These are phyloP conservation scores for Cadophora luteo-olivacea DNA, from an alignment of 2,329 filamentous ascomycete species.

Conservation along the genomic window DNA sequence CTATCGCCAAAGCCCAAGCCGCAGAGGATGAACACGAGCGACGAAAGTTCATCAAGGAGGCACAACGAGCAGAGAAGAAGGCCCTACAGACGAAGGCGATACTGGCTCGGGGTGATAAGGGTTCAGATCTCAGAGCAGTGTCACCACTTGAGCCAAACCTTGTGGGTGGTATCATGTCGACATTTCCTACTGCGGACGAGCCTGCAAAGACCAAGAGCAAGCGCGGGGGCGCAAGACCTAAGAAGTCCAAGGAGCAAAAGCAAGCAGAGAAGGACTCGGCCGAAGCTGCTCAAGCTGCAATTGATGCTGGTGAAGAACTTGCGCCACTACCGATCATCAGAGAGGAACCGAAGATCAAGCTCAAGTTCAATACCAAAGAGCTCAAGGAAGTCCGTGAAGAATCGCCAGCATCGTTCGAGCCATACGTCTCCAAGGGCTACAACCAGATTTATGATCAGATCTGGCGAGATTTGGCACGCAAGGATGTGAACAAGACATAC, in stretches of 20 bases:
- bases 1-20: conserved; percentile 77
- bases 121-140: conserved; percentile 68
- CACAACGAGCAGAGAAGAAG: conserved; percentile 90
- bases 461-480: conserved; percentile 91
- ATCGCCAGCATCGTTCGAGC: conserved; percentile 46
- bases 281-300: conserved; percentile 83
- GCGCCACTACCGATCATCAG: conserved; percentile 54
- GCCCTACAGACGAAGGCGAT: conserved; percentile 88
- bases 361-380: conserved; percentile 60
- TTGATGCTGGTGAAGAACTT: conserved; percentile 79
- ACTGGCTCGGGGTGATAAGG: conserved; percentile 86
- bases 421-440: conserved; percentile 88
- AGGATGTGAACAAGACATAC: conserved; percentile 91
- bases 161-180: conserved; percentile 84
- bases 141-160: conserved; percentile 79
- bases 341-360: conserved; percentile 59
- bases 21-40: conserved; percentile 84
- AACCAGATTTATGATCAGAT: conserved; percentile 98
- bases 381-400: conserved; percentile 52
- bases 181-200: conserved; percentile 68
- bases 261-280: conserved; percentile 82
- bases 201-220: conserved; percentile 58
- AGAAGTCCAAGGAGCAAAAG: conserved; percentile 91
- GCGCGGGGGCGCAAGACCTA: conserved; percentile 67
- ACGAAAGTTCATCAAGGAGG: conserved; percentile 81